These are phyloP conservation scores for Phytophthora sansomeana DNA, from an alignment of 352 stramenopile species.

Conservation along the genomic window DNA sequence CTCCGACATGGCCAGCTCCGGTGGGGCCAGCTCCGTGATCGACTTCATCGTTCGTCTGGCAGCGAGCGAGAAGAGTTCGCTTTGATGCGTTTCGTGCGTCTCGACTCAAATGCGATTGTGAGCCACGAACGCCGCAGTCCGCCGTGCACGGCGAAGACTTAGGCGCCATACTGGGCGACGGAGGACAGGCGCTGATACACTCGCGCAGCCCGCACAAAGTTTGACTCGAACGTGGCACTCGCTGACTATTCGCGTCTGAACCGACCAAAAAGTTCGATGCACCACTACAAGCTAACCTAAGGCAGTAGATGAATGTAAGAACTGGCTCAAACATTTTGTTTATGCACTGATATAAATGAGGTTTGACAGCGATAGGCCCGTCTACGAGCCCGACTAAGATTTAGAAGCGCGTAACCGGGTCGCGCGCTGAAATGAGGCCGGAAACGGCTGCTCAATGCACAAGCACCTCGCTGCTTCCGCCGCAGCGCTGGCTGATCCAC, in stretches of 20 bases:
- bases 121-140: slow-evolving; percentile 8
- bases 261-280: slow-evolving; percentile 12
- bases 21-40: slow-evolving; percentile 23
- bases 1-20: slow-evolving; percentile 38
- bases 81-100: slow-evolving; percentile 14
- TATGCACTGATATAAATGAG: background rate
- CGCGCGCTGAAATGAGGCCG: slow-evolving; percentile 38
- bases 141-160: slow-evolving; percentile 1
- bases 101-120: slow-evolving; percentile 34
- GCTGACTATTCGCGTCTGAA: slow-evolving; percentile 29
- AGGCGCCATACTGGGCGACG: slow-evolving; percentile 1
- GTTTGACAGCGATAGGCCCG: background rate
- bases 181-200: slow-evolving; percentile 20
- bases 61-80: slow-evolving; percentile 4
- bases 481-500: background rate
- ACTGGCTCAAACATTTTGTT: too few relatives aligned
- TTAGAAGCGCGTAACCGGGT: background rate
- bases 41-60: slow-evolving; percentile 40
- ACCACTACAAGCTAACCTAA: background rate
- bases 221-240: slow-evolving; percentile 5
- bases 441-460: slow-evolving; percentile 14
- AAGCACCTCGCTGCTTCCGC: background rate
- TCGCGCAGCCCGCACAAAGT: background rate
- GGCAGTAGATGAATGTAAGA: background rate
- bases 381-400: slow-evolving; percentile 20